These are phyloP conservation scores for Trypanosoma melophagium DNA, from an alignment of 208 protist species.

Conservation along the genomic window DNA sequence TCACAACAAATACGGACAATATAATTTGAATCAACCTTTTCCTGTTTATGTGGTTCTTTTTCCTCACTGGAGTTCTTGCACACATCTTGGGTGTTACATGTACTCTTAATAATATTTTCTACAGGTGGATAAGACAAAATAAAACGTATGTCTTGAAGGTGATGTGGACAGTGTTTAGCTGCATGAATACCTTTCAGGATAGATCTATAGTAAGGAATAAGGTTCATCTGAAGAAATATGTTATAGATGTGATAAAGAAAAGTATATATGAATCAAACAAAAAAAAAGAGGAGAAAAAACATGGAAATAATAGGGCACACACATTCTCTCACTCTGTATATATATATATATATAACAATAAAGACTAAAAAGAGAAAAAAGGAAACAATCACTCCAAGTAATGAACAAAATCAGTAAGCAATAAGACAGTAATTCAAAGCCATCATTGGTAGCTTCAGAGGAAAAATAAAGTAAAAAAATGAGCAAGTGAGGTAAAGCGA, in stretches of 20 bases:
- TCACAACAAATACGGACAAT: slow-evolving; percentile 24
- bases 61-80: background rate
- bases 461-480: slow-evolving; percentile 7
- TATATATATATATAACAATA: background rate
- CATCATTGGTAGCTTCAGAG: background rate
- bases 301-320: background rate
- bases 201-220: slow-evolving; percentile 52
- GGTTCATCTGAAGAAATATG: slow-evolving; percentile 33
- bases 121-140: slow-evolving; percentile 64
- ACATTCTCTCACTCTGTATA: background rate
- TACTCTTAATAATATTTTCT: background rate
- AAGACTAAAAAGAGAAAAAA: background rate
- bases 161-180: slow-evolving; percentile 44
- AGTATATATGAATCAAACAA: background rate
- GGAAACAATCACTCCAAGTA: background rate
- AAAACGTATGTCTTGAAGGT: slow-evolving; percentile 76
- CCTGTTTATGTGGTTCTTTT: background rate
- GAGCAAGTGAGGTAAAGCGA: background rate
- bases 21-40: slow-evolving; percentile 9
- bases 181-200: slow-evolving; percentile 68
- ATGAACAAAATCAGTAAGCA: background rate
- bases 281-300: slow-evolving; percentile 5
- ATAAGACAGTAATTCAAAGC: background rate
- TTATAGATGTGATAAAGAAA: no score
- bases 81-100: background rate